Evolutionary conservation across 208 protist genomes (phyloP).

Genomic region (Leishmania arabica): DNA sequence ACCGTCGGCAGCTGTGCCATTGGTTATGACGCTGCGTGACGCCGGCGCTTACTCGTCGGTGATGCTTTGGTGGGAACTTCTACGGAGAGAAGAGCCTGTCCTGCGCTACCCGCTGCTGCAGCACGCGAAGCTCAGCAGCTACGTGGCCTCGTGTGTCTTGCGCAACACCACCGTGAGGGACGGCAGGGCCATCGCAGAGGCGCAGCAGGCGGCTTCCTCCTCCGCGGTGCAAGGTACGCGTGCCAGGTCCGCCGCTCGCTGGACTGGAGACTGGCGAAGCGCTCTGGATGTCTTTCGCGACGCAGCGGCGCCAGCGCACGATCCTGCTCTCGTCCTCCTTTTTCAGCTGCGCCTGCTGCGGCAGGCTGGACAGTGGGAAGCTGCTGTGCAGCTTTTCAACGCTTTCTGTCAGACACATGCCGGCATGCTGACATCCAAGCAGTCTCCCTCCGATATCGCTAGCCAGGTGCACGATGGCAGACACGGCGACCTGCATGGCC

Average conservation of each 20-base stretch:
- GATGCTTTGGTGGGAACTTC: constrained; percentile 21
- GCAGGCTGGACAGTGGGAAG: constrained; percentile 26
- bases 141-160: constrained; percentile 57
- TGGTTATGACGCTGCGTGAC: constrained; percentile 32
- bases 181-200: not conserved
- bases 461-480: not conserved
- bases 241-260: not conserved
- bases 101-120: constrained; percentile 27
- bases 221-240: not conserved
- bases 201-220: not conserved
- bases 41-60: constrained; percentile 10
- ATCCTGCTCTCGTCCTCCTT: constrained; percentile 43
- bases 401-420: not conserved
- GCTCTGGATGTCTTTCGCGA: constrained; percentile 36
- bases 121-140: constrained; percentile 64
- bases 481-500: not conserved
- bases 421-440: not conserved
- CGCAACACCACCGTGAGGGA: constrained; percentile 3
- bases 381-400: constrained; percentile 25
- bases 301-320: constrained; percentile 8
- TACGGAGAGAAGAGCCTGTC: constrained; percentile 4
- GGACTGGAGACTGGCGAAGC: constrained; percentile 12
- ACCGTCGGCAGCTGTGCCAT: constrained; percentile 28
- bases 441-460: not conserved
- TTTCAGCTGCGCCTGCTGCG: constrained; percentile 54